Evolutionary conservation across 2,329 filamentous ascomycete genomes (phyloP).

Genomic region (Paecilomyces sp.): DNA sequence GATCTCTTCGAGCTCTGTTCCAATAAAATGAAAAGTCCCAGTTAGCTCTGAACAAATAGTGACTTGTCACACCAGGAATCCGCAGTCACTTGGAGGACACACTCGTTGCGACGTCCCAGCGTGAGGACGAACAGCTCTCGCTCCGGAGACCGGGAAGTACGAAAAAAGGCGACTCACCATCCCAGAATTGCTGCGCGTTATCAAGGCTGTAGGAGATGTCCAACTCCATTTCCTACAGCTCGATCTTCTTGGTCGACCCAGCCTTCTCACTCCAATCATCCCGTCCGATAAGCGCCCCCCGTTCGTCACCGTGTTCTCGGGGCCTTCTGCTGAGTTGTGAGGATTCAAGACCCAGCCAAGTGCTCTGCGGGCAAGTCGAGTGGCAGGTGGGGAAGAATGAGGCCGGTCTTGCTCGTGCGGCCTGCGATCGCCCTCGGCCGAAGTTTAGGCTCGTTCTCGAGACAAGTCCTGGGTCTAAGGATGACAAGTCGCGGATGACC

Average conservation of each 20-base stretch:
- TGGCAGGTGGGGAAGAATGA: neutral
- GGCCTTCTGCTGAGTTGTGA: neutral
- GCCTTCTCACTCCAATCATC: conserved; percentile 27
- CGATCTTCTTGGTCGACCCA: conserved; percentile 26
- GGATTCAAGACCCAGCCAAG: neutral
- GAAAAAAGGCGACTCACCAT: conserved; percentile 52
- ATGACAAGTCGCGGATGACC: neutral
- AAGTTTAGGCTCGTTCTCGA: neutral
- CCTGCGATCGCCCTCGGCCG: neutral
- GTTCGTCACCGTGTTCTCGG: neutral
- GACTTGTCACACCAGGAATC: neutral
- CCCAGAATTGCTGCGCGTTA: conserved; percentile 83
- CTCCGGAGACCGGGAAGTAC: conserved; percentile 12
- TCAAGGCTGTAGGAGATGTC: conserved; percentile 64
- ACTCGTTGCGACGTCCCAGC: neutral
- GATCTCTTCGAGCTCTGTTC: conserved; percentile 59
- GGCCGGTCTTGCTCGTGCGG: neutral
- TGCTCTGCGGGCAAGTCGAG: neutral
- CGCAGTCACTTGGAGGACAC: neutral
- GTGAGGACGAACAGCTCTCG: neutral
- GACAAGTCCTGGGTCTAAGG: neutral
- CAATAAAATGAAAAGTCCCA: conserved; percentile 1
- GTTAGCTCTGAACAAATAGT: neutral
- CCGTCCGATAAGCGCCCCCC: conserved; percentile 21
- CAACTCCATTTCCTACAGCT: conserved; percentile 54